Evolutionary conservation across 805 yeast species (phyloP).

Genomic region (Candida morakotiae): DNA sequence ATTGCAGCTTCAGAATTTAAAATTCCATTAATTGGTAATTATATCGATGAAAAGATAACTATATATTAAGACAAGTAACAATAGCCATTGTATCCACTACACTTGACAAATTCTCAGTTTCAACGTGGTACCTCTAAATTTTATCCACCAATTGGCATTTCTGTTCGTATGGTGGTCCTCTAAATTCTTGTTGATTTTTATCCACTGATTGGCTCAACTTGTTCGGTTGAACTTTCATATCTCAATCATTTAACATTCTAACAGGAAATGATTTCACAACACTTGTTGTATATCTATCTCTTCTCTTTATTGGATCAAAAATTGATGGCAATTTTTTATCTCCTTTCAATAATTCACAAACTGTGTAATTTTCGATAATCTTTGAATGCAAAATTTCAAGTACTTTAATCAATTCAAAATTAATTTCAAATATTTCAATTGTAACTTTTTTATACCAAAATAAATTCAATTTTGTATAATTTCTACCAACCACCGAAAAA

Average conservation of each 20-base stretch:
- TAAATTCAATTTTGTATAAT: constrained; percentile 19
- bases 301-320: neutral
- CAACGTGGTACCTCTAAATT: too few relatives aligned
- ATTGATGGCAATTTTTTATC: neutral
- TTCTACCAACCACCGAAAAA: constrained; percentile 27
- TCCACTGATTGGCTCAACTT: too few relatives aligned
- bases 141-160: too few relatives aligned
- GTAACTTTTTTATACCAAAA: constrained; percentile 6
- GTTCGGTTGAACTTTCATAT: too few relatives aligned
- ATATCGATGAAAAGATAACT: constrained; percentile 18
- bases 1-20: constrained; percentile 89
- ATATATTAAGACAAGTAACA: too few relatives aligned
- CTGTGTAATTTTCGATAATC: constrained; percentile 3
- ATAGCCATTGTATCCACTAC: too few relatives aligned
- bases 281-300: neutral
- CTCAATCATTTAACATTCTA: too few relatives aligned
- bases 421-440: neutral
- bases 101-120: too few relatives aligned
- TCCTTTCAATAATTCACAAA: neutral
- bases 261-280: constrained; percentile 3
- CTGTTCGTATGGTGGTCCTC: too few relatives aligned
- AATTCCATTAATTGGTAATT: constrained; percentile 74
- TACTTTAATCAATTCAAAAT: constrained; percentile 2
- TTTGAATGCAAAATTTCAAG: constrained; percentile 3
- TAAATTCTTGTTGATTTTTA: too few relatives aligned